phyloP scores from a whole-genome alignment of 345 rosid genomes.

The Rhodamnia argentea region DNA sequence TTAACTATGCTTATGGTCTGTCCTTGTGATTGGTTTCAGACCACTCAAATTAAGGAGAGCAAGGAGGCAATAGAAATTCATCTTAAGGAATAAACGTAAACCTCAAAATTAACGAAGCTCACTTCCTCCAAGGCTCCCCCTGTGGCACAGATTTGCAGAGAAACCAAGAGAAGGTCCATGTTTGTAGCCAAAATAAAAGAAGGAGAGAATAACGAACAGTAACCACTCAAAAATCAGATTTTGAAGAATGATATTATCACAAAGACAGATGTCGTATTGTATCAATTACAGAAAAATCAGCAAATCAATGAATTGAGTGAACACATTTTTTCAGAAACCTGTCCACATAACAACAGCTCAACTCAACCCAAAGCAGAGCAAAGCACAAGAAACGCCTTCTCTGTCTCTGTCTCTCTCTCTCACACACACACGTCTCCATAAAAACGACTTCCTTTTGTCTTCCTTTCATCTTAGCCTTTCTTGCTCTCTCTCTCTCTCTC shows the following conservation, averaged over 20 bases:
- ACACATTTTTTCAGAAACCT: not conserved
- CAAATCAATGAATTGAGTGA: not conserved
- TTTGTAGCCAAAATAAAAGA: too few species aligned
- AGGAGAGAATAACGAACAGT: not conserved
- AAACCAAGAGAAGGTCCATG: too few species aligned
- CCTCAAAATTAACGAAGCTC: not conserved
- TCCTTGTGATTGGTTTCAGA: not conserved
- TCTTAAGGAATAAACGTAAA: not conserved
- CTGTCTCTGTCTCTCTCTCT: conserved; percentile 1
- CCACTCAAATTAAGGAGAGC: not conserved
- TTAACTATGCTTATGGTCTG: not conserved
- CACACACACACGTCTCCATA: conserved; percentile 4
- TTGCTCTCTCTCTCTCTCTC: conserved; percentile 4
- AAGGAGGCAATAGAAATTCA: not conserved
- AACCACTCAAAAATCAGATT: not conserved
- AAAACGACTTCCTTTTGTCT: conserved; percentile 10
- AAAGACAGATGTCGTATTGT: not conserved
- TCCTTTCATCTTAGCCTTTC: not conserved
- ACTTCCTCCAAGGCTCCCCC: not conserved
- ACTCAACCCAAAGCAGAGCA: conserved; percentile 2
- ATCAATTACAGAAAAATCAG: not conserved
- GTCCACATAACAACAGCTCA: conserved; percentile 31
- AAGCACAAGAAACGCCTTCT: not conserved
- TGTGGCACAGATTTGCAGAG: not conserved
- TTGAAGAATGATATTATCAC: not conserved